Base-by-base conservation (phyloP, 164 flowering plant genomes). In the Magnolia changhungtana region DNA sequence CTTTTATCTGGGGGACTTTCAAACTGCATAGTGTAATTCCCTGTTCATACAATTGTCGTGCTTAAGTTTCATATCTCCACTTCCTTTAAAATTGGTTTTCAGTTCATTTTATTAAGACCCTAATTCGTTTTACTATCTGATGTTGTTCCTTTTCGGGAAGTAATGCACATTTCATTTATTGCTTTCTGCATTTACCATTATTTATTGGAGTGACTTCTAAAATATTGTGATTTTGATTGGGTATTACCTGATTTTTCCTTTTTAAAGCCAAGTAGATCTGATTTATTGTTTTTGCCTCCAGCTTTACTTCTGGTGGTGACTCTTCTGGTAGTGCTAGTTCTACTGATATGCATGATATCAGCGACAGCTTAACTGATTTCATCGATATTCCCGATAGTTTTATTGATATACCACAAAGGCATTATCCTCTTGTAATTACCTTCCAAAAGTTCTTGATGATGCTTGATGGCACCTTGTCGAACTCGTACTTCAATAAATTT, bases 381-480 rank as follows among this genome's bases (percentile, higher is more conserved):
- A 77, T 69, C 73, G 89, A 87, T 52, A 86, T 90, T 4, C 95
- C 94, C 0, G 89, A 93, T 76, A 72, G 88, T 16, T 86, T 93
- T 74, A 72, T 72, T 70, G 85, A 81, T 74, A 77, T 92, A 72
- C 82, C 90, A 13, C 58, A 70, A 0, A 79, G 79, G 4, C 75
- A 71, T 8, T 94, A 83, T 76, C 98, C 98, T 20, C 91, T 94
- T 14, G 89, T 94, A 1, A 77, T 92, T 37, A 87, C 98, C 21
- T 91, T 92, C 64, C 85, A 74, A 0, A 93, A 93, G 81, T 89
- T 93, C 78, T 78, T 93, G 77, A 72, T 90, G 84, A 93, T 93
- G 96, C 94, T 93, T 64, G 96, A 93, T 79, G 90, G 90, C 5
- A 87, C 89, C 2, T 8, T 90, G 55, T 85, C 86, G 19, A 77